Evolutionary conservation across 345 rosid species (phyloP).

Genomic region (Gossypium sturtianum): DNA sequence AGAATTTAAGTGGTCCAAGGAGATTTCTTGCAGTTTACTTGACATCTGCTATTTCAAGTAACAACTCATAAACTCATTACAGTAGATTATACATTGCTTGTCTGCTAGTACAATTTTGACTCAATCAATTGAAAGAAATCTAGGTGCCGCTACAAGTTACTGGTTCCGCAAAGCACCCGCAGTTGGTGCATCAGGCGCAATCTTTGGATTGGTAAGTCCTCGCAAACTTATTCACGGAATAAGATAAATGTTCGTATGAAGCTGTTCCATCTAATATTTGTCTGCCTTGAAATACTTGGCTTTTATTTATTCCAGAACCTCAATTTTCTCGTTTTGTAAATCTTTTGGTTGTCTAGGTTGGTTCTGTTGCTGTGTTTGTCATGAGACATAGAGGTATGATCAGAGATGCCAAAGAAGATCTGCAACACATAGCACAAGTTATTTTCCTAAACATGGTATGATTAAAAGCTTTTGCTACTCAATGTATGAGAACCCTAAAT

Average conservation of each 20-base stretch:
- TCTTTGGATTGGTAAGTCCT: constrained; percentile 74
- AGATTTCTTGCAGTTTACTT: constrained; percentile 73
- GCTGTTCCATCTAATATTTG: neutral
- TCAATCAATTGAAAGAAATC: constrained; percentile 23
- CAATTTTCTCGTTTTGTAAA: neutral
- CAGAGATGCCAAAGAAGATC: constrained; percentile 62
- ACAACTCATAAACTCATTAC: constrained; percentile 22
- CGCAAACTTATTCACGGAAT: neutral
- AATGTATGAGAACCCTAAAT: neutral
- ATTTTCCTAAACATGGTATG: constrained; percentile 70
- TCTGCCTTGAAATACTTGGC: neutral
- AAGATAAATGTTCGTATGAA: neutral
- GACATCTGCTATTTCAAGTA: constrained; percentile 82
- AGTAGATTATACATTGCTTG: constrained; percentile 16
- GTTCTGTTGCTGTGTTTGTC: constrained; percentile 66
- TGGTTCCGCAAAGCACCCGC: constrained; percentile 63
- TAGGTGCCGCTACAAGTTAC: constrained; percentile 83
- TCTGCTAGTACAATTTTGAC: constrained; percentile 24
- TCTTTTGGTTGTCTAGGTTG: constrained; percentile 45
- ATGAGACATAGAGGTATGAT: constrained; percentile 53
- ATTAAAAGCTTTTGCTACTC: constrained; percentile 3
- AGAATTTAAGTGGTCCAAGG: constrained; percentile 60
- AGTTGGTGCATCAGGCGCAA: constrained; percentile 93
- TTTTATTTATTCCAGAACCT: no score
- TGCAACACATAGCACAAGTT: constrained; percentile 60